phyloP scores from a whole-genome alignment of 2,329 filamentous ascomycete species.

The Colletotrichum coccodes region DNA sequence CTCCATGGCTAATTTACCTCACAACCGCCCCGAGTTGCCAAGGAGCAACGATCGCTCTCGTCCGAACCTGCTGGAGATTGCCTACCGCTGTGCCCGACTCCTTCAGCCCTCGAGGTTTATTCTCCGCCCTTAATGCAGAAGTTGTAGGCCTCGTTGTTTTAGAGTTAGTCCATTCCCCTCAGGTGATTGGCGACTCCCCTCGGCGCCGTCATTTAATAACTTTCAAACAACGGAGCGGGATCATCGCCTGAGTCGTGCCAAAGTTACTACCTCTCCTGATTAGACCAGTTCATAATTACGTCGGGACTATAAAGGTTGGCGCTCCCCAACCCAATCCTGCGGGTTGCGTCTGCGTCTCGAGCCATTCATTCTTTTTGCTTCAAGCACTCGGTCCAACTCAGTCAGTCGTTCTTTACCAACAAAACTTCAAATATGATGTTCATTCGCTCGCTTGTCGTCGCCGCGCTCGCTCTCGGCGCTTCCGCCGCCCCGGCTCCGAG shows the following conservation, averaged over 20 bases:
- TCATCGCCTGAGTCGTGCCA: conserved; percentile 6
- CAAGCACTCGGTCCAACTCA: neutral
- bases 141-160: neutral
- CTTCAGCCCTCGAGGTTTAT: neutral
- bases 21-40: neutral
- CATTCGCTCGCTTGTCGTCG: conserved; percentile 7
- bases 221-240: conserved; percentile 1
- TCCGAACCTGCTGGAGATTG: neutral
- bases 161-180: neutral
- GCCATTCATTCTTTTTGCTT: neutral
- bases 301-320: conserved; percentile 8
- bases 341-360: neutral
- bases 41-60: neutral
- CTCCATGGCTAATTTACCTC: neutral
- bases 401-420: conserved; percentile 10
- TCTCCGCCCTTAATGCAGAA: neutral
- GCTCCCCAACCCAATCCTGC: neutral
- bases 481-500: neutral
- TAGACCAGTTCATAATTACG: neutral
- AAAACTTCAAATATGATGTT: conserved; percentile 18
- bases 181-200: neutral
- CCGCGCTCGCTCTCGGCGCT: neutral
- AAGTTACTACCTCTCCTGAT: neutral
- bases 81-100: neutral
- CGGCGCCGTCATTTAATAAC: conserved; percentile 6